These are phyloP conservation scores for Helicocarpus griseus DNA, from an alignment of 2,329 filamentous ascomycete species.

Conservation along the genomic window DNA sequence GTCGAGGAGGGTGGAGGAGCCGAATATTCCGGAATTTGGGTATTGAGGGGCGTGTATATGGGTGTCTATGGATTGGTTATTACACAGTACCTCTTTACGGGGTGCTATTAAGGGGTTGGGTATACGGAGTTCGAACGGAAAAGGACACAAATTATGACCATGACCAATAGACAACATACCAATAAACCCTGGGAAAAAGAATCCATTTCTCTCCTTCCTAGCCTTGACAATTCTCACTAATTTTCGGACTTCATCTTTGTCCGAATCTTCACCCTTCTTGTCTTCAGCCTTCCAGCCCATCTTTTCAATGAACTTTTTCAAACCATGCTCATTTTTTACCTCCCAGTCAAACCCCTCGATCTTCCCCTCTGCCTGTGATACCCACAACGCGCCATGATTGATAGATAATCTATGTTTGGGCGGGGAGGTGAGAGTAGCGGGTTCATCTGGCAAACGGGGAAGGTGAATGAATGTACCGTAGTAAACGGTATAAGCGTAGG, in stretches of 20 bases:
- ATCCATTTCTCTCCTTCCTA: conserved; percentile 33
- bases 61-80: conserved; percentile 54
- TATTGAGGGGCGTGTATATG: conserved; percentile 95
- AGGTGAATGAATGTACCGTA: conserved; percentile 54
- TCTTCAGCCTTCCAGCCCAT: conserved; percentile 23
- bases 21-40: conserved; percentile 87
- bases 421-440: conserved; percentile 39
- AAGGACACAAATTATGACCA: not conserved
- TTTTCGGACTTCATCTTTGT: conserved; percentile 4
- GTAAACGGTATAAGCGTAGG: conserved; percentile 37
- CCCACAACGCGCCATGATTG: conserved; percentile 39
- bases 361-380: conserved; percentile 22
- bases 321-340: conserved; percentile 16
- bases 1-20: conserved; percentile 81
- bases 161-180: too few relatives aligned
- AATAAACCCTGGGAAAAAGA: conserved; percentile 41
- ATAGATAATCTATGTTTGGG: conserved; percentile 44
- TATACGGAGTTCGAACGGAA: too few relatives aligned
- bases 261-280: conserved; percentile 10
- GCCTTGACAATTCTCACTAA: conserved; percentile 25
- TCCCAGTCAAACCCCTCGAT: conserved; percentile 28
- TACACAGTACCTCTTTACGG: too few relatives aligned
- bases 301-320: conserved; percentile 20
- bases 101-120: too few relatives aligned
- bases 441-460: conserved; percentile 37